Base-by-base conservation (phyloP, 2,329 filamentous ascomycete genomes). In the Chrysoporthe austroafricana region DNA sequence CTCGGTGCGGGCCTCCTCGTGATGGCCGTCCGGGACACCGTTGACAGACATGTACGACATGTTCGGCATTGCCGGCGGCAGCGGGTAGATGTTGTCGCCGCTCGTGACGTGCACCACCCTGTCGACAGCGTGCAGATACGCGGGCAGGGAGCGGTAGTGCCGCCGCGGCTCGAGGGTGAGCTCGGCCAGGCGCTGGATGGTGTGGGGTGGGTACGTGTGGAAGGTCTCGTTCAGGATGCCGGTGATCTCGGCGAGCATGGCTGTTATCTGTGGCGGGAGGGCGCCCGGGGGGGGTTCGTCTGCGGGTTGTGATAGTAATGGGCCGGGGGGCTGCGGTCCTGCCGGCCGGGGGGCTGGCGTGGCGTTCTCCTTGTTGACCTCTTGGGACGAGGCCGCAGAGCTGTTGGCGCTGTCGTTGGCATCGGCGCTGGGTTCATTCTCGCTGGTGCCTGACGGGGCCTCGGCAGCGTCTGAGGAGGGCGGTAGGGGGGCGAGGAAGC, bases 61-160 rank as follows among this genome's bases (percentile, higher is more conserved):
- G 72, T 89, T 86, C 2, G 85, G 83, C 8, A 89, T 79, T 16
- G 88, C 86, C 0, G 88, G 86, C 1, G 92, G 93, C 1, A 98
- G 86, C 0, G 96, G 96, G 75, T 97, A 99, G 67, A 89, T 84
- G 71, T 91, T 90, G 26, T 90, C 88, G 36, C 90, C 87, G 48
- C 93, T 97, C 13, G 94, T 96, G 66, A 99, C 96, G 66, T 91
- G 93, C 34, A 97, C 89, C 32, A 97, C 91, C 66, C 96, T 90
- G 77, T 98, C 93, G 61, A 98, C 86, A 2, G 96, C 96, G 73
- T 96, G 91, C 13, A 99, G 88, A 77, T 96, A 99, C 13, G 94
- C 86, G 0, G 92, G 88, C 2, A 98, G 85, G 64, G 89, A 91
- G 70, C 87, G 88, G 81, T 98, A 97, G 79, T 97, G 91, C 66